Percentiles rank a stretch among this genome's conserved stretches.
Evolutionary conservation across 129 eudicot species (phyloP).

Genomic region (Chrysanthemum seticuspe): DNA sequence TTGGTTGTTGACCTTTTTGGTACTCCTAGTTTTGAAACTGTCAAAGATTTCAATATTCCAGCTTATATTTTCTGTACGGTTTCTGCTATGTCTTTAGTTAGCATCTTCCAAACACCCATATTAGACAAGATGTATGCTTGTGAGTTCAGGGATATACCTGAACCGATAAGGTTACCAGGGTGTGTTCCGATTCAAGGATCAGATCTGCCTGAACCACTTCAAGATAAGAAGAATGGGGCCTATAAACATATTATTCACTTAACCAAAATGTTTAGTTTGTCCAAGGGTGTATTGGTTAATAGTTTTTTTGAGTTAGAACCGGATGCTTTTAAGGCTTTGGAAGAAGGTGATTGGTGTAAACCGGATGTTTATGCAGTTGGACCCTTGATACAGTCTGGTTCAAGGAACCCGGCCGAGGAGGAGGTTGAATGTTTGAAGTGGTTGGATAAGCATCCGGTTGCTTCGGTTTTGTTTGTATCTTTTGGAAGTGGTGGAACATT

Average conservation of each 20-base stretch:
- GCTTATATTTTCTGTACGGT: constrained; percentile 32
- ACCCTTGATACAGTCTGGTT: constrained; percentile 38
- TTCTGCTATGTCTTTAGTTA: constrained; percentile 36
- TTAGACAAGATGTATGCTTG: constrained; percentile 31
- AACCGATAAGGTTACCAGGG: constrained; percentile 42
- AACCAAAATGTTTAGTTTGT: constrained; percentile 24
- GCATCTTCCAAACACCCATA: constrained; percentile 18
- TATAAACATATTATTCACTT: constrained; percentile 20
- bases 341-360: constrained; percentile 33
- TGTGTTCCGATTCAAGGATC: constrained; percentile 45
- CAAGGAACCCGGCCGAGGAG: background rate
- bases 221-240: constrained; percentile 33
- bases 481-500: constrained; percentile 64
- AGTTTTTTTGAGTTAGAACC: constrained; percentile 43
- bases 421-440: constrained; percentile 40
- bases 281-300: constrained; percentile 45
- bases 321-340: constrained; percentile 37
- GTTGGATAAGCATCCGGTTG: constrained; percentile 47
- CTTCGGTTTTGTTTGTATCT: constrained; percentile 45
- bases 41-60: constrained; percentile 29
- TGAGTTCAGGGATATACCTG: constrained; percentile 40
- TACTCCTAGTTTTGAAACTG: constrained; percentile 36
- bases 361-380: constrained; percentile 46
- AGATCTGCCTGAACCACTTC: constrained; percentile 39
- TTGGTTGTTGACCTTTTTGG: constrained; percentile 47